Conservation (phyloP, 2,329 filamentous ascomycete species). For the Colletotrichum cuscutae region DNA sequence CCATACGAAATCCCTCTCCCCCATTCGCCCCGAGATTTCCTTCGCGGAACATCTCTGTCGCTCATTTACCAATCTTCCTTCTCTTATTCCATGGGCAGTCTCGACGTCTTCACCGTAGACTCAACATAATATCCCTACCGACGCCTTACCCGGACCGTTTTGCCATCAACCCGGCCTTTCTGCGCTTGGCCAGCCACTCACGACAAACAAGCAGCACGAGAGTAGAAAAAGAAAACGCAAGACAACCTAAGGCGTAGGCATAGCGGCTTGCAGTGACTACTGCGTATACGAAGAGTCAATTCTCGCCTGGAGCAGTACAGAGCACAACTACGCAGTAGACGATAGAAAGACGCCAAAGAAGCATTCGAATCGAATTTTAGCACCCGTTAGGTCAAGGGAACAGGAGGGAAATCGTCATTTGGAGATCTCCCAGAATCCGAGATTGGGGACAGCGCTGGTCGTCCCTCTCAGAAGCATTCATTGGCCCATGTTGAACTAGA, state of each 20-base stretch:
- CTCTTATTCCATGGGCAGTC: slow-evolving; percentile 1
- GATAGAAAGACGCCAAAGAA: background rate
- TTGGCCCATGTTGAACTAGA: slow-evolving; percentile 4
- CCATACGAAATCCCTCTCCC: background rate
- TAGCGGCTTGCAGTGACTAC: background rate
- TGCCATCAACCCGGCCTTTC: slow-evolving; percentile 8
- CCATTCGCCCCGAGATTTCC: slow-evolving; percentile 12
- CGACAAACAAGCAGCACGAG: background rate
- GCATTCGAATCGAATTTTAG: background rate
- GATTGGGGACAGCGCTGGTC: slow-evolving; percentile 29
- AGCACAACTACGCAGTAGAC: background rate
- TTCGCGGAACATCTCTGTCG: slow-evolving; percentile 25
- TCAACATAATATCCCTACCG: background rate
- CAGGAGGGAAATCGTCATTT: background rate
- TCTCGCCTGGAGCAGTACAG: slow-evolving; percentile 5
- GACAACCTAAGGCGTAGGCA: background rate
- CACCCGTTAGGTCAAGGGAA: background rate
- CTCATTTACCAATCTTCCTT: slow-evolving; percentile 19
- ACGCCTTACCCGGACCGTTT: background rate
- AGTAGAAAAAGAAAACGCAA: background rate
- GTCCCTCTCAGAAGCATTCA: slow-evolving; percentile 21
- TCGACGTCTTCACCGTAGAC: background rate
- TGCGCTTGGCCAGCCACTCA: background rate
- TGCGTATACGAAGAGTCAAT: background rate
- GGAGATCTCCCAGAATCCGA: background rate